phyloP scores from a whole-genome alignment of 1,284 basidiomycete genomes.

The Tremellales sp. region DNA sequence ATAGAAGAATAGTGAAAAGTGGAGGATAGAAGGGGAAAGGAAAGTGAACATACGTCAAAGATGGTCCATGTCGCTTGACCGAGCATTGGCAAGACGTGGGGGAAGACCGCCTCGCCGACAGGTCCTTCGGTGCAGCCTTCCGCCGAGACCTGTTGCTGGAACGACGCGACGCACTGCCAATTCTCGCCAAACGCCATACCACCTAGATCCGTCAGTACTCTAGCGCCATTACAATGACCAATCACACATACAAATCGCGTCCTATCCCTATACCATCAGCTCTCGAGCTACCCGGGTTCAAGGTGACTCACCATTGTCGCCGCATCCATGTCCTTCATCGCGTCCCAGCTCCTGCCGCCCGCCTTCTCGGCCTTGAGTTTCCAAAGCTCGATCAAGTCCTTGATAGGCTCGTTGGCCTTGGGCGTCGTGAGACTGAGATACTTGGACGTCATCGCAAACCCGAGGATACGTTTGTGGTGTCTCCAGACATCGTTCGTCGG shows the following conservation, averaged over 20 bases:
- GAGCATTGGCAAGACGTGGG: conserved; percentile 11
- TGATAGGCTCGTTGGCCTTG: conserved; percentile 18
- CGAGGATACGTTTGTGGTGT: conserved; percentile 29
- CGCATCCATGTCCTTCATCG: conserved; percentile 18
- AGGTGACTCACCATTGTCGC: conserved; percentile 22
- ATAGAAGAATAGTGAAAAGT: neutral
- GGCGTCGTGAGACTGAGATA: conserved; percentile 29
- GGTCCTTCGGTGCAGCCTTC: no score
- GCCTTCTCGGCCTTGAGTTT: conserved; percentile 12
- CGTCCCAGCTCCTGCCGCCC: conserved; percentile 9
- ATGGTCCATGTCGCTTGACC: conserved; percentile 16
- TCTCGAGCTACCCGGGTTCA: neutral
- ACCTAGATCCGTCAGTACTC: conserved; percentile 9
- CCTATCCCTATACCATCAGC: neutral
- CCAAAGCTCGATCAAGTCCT: conserved; percentile 22
- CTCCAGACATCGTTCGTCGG: conserved; percentile 25
- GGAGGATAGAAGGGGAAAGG: neutral
- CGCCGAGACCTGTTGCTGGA: conserved; percentile 9
- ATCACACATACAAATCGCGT: no score
- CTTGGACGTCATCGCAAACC: conserved; percentile 32
- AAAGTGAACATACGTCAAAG: conserved; percentile 15
- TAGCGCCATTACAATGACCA: neutral
- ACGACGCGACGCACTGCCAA: conserved; percentile 17
- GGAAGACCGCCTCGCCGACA: conserved; percentile 17
- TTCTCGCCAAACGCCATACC: conserved; percentile 33